phyloP scores from a whole-genome alignment of 1,139 yeast species.

The Blastobotrys illinoisensis region DNA sequence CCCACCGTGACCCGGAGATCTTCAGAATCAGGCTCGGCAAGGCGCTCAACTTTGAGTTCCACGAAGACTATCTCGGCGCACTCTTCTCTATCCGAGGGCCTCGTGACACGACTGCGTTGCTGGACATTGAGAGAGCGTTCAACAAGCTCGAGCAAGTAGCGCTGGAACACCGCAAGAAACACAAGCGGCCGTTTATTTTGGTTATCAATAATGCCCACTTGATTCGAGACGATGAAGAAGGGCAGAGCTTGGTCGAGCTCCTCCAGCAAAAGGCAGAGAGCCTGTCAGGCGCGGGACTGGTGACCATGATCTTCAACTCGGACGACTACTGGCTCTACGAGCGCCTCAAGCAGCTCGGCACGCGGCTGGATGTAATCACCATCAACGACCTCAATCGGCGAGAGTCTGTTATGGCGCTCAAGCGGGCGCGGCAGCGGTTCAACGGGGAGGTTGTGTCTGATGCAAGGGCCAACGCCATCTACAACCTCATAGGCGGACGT shows the following conservation, averaged over 20 bases:
- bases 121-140: slow-evolving; percentile 80
- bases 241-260: slow-evolving; percentile 63
- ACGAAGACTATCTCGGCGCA: slow-evolving; percentile 79
- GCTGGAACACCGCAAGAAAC: slow-evolving; percentile 37
- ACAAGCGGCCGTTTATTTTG: slow-evolving; percentile 55
- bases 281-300: slow-evolving; percentile 69
- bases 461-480: slow-evolving; percentile 48
- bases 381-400: slow-evolving; percentile 58
- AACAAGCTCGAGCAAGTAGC: slow-evolving; percentile 72
- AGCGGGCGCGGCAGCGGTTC: slow-evolving; percentile 47
- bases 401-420: slow-evolving; percentile 55
- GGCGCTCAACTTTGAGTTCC: slow-evolving; percentile 67
- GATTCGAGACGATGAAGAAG: slow-evolving; percentile 60
- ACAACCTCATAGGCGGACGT: slow-evolving; percentile 74
- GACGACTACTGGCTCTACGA: slow-evolving; percentile 90
- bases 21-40: slow-evolving; percentile 71
- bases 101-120: slow-evolving; percentile 73
- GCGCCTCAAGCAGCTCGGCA: slow-evolving; percentile 64
- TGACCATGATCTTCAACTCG: slow-evolving; percentile 70
- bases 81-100: slow-evolving; percentile 81
- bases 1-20: slow-evolving; percentile 83
- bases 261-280: slow-evolving; percentile 80
- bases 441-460: slow-evolving; percentile 39
- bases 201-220: slow-evolving; percentile 72
- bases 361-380: slow-evolving; percentile 67